Conservation (phyloP, 768 basidiomycete genomes). For the Xerocomellus chrysenteron region DNA sequence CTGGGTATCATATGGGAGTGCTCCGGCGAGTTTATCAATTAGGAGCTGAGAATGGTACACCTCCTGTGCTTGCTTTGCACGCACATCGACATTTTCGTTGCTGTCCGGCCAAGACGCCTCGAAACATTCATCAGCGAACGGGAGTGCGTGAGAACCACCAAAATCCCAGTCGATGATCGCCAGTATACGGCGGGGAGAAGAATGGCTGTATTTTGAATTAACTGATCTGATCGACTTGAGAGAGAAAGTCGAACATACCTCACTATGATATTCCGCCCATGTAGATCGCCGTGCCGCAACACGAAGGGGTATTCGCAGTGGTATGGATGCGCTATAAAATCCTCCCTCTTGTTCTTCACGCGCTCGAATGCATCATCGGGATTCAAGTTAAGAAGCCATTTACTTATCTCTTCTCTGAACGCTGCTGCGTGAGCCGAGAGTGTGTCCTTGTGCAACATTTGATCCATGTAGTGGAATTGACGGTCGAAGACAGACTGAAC, state of each 20-base stretch:
- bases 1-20: not conserved
- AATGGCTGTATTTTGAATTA: not conserved
- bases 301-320: not conserved
- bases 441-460: not conserved
- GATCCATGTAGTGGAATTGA: not conserved
- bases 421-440: not conserved
- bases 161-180: not conserved
- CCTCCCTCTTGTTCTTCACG: not conserved
- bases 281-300: not conserved
- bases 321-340: not conserved
- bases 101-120: not conserved
- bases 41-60: not conserved
- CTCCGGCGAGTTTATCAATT: not conserved
- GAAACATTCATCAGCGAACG: not conserved
- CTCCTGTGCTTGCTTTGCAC: not conserved
- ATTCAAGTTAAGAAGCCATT: not conserved
- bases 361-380: not conserved
- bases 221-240: not conserved
- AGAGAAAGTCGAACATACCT: not conserved
- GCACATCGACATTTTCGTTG: not conserved
- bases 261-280: not conserved
- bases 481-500: not conserved
- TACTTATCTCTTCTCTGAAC: not conserved
- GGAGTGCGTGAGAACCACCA: not conserved
- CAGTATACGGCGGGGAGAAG: not conserved